Evolutionary conservation across 495 filamentous ascomycete species (phyloP), one percentile per base, ranked within the genome.

Genomic region (Trichoderma gamsii): DNA sequence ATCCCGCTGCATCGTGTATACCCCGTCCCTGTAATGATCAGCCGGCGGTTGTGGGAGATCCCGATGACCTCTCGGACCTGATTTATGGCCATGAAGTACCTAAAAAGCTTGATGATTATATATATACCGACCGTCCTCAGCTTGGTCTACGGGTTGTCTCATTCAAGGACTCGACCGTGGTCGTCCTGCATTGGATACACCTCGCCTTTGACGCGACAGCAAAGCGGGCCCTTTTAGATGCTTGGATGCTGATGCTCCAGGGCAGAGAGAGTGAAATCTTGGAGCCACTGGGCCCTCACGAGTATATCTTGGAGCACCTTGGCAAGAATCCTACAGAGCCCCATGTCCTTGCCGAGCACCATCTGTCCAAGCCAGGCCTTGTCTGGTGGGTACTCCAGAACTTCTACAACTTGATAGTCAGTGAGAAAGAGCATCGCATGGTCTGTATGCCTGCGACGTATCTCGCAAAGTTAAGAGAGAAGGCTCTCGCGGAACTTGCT

Each of bases 151-250:
- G 71, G 0, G 65, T 79, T n/a, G 56, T 77, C 29, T 70, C 76
- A 4, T 77, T 79, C 59, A 73, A 69, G 0, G 44, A 78, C 64
- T 67, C 66, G 59, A 78, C 74, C 2, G 25, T 79, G 4, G 74
- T 75, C 15, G 76, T 77, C 4, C 66, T 79, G 9, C 66, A 77
- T 3, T 80, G 78, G 76, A 71, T 71, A 65, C 75, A 76, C 46
- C 69, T 72, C 3, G 66, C 70, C 0, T 75, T 75, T 41, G 75
- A 76, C 61, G 72, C 73, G 11, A 59, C 74, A 18, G 75, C 72
- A 15, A 68, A 72, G 66, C 66, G 70, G 18, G 59, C 72, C 38
- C 69, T 76, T 13, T 65, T 76, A 13, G 69, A 71, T 61, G 59
- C 49, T 16, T 52, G 49, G 49, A 52, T 52, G 49, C 18, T 52